phyloP scores from a whole-genome alignment of 176 grass and related monocot genomes.

The Aegilops bicornis region DNA sequence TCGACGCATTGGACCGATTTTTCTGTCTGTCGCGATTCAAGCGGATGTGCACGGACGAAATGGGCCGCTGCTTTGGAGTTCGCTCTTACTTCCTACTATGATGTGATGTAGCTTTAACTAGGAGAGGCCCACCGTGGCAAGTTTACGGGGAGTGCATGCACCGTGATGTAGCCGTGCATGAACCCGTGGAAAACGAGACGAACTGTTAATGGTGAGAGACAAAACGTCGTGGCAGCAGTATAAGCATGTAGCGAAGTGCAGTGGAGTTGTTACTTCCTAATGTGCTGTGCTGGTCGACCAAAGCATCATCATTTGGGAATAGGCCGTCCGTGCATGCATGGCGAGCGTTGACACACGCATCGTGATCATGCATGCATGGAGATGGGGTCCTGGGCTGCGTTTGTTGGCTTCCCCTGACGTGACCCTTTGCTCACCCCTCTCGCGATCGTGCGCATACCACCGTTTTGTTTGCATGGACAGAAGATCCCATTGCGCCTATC shows the following conservation, averaged over 20 bases:
- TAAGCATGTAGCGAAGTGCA: too few species aligned
- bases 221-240: not conserved
- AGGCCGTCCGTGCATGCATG: not conserved
- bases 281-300: too few species aligned
- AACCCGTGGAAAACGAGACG: not conserved
- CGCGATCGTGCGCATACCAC: conserved; percentile 19
- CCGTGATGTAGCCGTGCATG: not conserved
- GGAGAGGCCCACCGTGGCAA: too few species aligned
- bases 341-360: not conserved
- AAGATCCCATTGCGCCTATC: not conserved
- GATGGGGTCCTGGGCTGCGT: not conserved
- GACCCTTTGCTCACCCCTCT: conserved; percentile 2
- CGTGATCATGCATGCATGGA: not conserved
- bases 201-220: not conserved
- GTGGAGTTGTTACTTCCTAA: too few species aligned
- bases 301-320: too few species aligned
- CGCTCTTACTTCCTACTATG: too few species aligned
- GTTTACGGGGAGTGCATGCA: not conserved
- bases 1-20: too few species aligned
- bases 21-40: too few species aligned
- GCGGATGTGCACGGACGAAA: too few species aligned
- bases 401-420: conserved; percentile 14
- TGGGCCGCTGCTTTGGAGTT: too few species aligned
- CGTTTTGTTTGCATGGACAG: not conserved
- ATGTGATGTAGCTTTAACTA: too few species aligned